These are phyloP conservation scores for Neurospora sp. DNA, from an alignment of 495 filamentous ascomycete genomes.

Conservation along the genomic window DNA sequence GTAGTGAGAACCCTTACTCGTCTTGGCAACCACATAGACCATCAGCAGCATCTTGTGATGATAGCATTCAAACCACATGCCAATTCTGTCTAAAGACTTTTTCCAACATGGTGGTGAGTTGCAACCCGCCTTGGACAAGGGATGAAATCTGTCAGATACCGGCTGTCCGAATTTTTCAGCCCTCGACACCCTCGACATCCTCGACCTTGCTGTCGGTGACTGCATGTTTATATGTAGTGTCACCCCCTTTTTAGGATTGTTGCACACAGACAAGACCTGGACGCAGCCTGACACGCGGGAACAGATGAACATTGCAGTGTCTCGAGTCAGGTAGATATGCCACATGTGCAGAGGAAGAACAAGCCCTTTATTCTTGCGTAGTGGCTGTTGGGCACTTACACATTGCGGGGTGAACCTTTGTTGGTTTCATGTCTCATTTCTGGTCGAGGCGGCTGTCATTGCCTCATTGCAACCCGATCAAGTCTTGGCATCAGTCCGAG, in stretches of 20 bases:
- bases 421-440: conserved; percentile 2
- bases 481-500: not conserved
- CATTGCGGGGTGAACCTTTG: conserved; percentile 9
- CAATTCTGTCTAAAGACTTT: not conserved
- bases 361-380: not conserved
- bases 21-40: not conserved
- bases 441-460: not conserved
- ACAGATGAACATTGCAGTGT: not conserved
- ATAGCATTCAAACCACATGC: not conserved
- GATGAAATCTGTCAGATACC: not conserved
- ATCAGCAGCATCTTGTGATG: not conserved
- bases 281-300: not conserved
- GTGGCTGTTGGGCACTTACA: conserved; percentile 15
- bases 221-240: not conserved
- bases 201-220: not conserved
- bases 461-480: conserved; percentile 7
- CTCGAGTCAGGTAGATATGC: conserved; percentile 1
- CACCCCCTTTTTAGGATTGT: not conserved
- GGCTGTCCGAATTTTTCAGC: not conserved
- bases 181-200: not conserved
- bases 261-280: not conserved
- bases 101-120: not conserved
- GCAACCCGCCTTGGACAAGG: not conserved
- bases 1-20: not conserved
- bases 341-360: conserved; percentile 2